A percentile compares a stretch with the other conserved stretches of the same genome.
phyloP scores from a whole-genome alignment of 495 filamentous ascomycete genomes.

The Cercophora samala region DNA sequence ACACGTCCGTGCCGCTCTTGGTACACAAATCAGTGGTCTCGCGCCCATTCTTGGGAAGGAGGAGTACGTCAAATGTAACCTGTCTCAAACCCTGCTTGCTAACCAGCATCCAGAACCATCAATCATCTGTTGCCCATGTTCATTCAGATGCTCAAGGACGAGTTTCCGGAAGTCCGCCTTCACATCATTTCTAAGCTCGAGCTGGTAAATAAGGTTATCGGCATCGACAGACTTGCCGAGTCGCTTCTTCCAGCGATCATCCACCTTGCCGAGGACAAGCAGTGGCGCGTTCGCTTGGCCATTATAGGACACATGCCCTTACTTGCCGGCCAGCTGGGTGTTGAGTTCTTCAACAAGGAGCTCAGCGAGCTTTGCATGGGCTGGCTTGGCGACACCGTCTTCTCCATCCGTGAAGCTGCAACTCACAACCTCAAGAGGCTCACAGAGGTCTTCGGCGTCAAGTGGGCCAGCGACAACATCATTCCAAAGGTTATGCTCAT shows the following conservation, averaged over 20 bases:
- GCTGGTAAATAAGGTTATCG: constrained; percentile 96
- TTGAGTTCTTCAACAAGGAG: constrained; percentile 98
- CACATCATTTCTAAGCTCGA: constrained; percentile 99
- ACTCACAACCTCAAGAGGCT: constrained; percentile 97
- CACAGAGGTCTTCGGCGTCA: constrained; percentile 95
- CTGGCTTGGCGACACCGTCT: constrained; percentile 98
- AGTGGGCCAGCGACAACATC: constrained; percentile 96
- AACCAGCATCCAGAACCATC: constrained; percentile 63
- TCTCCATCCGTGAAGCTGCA: constrained; percentile 94
- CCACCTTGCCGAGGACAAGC: constrained; percentile 96
- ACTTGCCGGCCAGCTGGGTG: constrained; percentile 90
- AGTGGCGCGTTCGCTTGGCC: constrained; percentile 95
- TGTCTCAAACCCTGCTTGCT: constrained; percentile 18
- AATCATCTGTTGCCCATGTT: constrained; percentile 98
- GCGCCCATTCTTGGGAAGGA: constrained; percentile 97
- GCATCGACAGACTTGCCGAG: constrained; percentile 93
- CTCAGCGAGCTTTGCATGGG: constrained; percentile 94
- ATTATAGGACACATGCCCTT: constrained; percentile 99
- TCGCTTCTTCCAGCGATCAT: constrained; percentile 97
- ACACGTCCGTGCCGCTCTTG: constrained; percentile 91
- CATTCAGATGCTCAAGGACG: constrained; percentile 98
- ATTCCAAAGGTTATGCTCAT: constrained; percentile 98
- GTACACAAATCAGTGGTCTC: constrained; percentile 94
- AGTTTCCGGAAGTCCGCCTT: constrained; percentile 94
- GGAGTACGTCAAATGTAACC: constrained; percentile 59